Percentiles rank a stretch among this genome's conserved stretches.
Evolutionary conservation across 2,329 filamentous ascomycete genomes (phyloP).

Genomic region (Ceratocystis destructans): DNA sequence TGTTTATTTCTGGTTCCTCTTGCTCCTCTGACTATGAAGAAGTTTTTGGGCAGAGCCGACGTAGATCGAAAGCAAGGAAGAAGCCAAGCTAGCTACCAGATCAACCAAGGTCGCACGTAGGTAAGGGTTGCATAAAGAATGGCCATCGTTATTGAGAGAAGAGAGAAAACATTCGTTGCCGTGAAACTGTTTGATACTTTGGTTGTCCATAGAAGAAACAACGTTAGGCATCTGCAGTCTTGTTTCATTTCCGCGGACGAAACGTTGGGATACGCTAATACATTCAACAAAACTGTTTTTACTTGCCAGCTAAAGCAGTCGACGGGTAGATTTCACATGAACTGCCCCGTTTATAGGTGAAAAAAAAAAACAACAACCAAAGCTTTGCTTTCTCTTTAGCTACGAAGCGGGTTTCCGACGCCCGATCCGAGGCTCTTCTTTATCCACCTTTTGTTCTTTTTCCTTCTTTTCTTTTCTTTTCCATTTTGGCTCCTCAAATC

Average conservation of each 20-base stretch:
- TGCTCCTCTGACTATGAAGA: not conserved
- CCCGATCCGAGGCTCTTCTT: not conserved
- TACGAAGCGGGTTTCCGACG: not conserved
- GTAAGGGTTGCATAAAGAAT: too few relatives aligned
- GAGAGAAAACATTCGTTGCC: not conserved
- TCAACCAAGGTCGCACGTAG: not conserved
- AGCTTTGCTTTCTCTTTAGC: too few relatives aligned
- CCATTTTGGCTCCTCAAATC: not conserved
- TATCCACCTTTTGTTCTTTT: not conserved
- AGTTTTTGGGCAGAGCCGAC: too few relatives aligned
- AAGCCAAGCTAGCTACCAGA: not conserved
- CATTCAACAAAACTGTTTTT: not conserved
- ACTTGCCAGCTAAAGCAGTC: too few relatives aligned
- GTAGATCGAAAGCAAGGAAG: too few relatives aligned
- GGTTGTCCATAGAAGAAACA: not conserved
- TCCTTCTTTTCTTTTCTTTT: not conserved
- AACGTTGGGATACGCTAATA: conserved; percentile 1
- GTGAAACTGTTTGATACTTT: not conserved
- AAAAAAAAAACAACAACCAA: too few relatives aligned
- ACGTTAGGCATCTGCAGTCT: not conserved
- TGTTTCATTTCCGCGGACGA: not conserved
- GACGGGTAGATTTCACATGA: too few relatives aligned
- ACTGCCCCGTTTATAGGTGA: too few relatives aligned
- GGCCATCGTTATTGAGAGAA: not conserved
- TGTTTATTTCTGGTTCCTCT: not conserved